These are phyloP conservation scores for Schizonepeta tenuifolia DNA, from an alignment of 257 asterid species.

Conservation along the genomic window DNA sequence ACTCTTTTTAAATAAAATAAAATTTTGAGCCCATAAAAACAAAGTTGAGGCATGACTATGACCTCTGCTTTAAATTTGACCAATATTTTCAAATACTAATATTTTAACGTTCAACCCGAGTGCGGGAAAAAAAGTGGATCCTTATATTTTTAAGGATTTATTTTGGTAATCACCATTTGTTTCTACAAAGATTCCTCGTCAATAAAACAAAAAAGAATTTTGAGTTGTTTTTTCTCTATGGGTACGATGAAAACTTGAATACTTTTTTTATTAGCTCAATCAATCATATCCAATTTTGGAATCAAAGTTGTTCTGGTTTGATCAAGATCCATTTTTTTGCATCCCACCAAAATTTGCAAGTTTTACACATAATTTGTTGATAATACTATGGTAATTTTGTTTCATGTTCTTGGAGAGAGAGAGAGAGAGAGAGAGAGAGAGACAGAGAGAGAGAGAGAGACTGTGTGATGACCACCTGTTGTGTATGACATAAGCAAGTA, in stretches of 20 bases:
- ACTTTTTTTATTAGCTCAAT: conserved; percentile 3
- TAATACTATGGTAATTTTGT: neutral
- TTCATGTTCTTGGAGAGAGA: neutral
- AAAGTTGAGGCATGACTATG: no score
- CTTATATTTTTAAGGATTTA: neutral
- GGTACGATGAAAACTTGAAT: neutral
- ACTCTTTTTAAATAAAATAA: neutral
- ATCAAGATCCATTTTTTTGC: conserved; percentile 3
- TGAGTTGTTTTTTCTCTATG: neutral
- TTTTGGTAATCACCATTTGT: conserved; percentile 16
- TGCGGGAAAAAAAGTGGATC: neutral
- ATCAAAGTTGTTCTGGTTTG: neutral
- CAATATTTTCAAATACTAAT: no score
- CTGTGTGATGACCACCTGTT: neutral
- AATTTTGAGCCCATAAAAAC: neutral
- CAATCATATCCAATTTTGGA: conserved; percentile 1
- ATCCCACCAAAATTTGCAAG: neutral
- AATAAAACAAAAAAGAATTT: conserved; percentile 1
- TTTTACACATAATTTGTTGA: neutral
- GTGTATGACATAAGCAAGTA: conserved; percentile 10
- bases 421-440: neutral
- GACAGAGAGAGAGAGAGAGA: neutral
- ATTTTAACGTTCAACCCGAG: neutral
- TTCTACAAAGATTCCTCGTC: conserved; percentile 14
- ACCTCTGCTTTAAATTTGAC: no score